phyloP scores from a whole-genome alignment of 805 yeast genomes.

The Kuraishia molischiana region DNA sequence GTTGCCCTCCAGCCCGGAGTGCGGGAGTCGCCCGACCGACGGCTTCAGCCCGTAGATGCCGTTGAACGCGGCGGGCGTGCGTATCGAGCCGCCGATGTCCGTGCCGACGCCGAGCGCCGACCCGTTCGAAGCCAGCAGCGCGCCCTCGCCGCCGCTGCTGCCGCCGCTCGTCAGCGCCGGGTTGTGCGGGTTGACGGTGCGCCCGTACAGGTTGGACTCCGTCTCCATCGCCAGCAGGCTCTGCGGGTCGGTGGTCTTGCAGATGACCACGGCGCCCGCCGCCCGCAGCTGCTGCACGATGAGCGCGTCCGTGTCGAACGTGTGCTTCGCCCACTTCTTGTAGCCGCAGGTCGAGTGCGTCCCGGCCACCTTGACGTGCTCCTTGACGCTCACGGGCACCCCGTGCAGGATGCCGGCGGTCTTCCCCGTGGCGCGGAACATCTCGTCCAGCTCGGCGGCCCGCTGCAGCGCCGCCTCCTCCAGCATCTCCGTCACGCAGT shows the following conservation, averaged over 20 bases:
- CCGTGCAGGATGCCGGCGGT: constrained; percentile 54
- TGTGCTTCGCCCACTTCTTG: constrained; percentile 30
- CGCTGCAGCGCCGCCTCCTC: constrained; percentile 35
- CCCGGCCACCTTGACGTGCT: constrained; percentile 43
- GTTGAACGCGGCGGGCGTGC: constrained; percentile 21
- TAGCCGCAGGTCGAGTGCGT: constrained; percentile 41
- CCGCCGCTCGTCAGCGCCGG: constrained; percentile 29
- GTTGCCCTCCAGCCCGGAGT: constrained; percentile 35
- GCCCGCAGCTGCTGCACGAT: constrained; percentile 41
- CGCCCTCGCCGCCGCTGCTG: constrained; percentile 36
- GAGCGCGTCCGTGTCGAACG: constrained; percentile 49
- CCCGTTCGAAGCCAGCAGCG: constrained; percentile 19
- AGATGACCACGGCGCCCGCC: constrained; percentile 38
- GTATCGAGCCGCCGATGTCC: constrained; percentile 28
- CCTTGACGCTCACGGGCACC: constrained; percentile 53
- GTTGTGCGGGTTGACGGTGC: constrained; percentile 26
- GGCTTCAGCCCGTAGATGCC: constrained; percentile 24
- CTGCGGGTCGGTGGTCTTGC: constrained; percentile 52
- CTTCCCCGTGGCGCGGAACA: constrained; percentile 30
- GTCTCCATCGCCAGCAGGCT: constrained; percentile 45
- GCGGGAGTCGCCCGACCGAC: constrained; percentile 24
- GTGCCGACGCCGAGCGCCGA: constrained; percentile 27
- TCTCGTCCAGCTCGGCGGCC: constrained; percentile 43
- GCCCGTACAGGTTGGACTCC: constrained; percentile 23
- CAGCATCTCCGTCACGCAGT: constrained; percentile 37